Evolutionary conservation across 371 early-diverging fungal species (phyloP).

Genomic region (Circinella umbellata): DNA sequence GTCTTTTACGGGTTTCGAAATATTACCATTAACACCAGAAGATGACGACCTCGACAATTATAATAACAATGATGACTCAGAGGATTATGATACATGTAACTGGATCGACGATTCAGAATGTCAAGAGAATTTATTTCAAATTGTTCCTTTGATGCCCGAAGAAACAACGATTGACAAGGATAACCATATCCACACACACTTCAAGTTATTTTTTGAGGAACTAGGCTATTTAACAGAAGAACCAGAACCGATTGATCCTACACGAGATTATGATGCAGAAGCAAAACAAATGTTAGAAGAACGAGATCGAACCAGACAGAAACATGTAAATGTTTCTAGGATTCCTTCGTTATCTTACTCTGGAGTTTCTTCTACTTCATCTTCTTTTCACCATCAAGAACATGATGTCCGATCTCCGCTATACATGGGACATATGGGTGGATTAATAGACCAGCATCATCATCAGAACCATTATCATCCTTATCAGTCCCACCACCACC

Average conservation of each 20-base stretch:
- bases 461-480: conserved; percentile 2
- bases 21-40: conserved; percentile 25
- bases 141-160: conserved; percentile 44
- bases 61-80: conserved; percentile 11
- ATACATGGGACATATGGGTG: conserved; percentile 30
- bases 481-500: not conserved
- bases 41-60: conserved; percentile 23
- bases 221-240: conserved; percentile 42
- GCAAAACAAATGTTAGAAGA: conserved; percentile 19
- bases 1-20: conserved; percentile 24
- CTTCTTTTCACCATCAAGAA: conserved; percentile 26
- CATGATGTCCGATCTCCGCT: conserved; percentile 37
- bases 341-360: conserved; percentile 32
- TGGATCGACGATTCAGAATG: conserved; percentile 48
- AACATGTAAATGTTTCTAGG: conserved; percentile 22
- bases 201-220: conserved; percentile 40
- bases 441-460: not conserved
- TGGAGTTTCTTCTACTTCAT: conserved; percentile 43
- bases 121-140: conserved; percentile 47
- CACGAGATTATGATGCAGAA: conserved; percentile 39
- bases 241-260: conserved; percentile 48
- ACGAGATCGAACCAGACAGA: conserved; percentile 28
- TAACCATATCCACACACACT: conserved; percentile 39
- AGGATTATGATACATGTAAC: not conserved
- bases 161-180: conserved; percentile 41